These are phyloP conservation scores for Cyathus striatus DNA, from an alignment of 768 basidiomycete species.

Conservation along the genomic window DNA sequence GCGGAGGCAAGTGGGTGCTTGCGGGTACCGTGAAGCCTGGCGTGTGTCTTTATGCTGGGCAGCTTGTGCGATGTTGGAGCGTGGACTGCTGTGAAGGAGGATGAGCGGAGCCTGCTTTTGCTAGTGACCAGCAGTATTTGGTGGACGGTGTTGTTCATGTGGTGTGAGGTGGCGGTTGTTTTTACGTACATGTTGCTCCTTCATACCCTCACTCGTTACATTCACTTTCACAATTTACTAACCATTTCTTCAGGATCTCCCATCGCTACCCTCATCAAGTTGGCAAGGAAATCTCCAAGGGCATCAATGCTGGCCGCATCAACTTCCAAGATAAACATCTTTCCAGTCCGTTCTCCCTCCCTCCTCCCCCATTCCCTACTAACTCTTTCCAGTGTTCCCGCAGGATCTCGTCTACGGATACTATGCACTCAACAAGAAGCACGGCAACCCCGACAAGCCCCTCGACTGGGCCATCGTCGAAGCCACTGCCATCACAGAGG, in stretches of 20 bases:
- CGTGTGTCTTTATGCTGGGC: no score
- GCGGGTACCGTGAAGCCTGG: no score
- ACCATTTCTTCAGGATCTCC: slow-evolving; percentile 15
- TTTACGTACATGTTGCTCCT: no score
- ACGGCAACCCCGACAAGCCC: slow-evolving; percentile 37
- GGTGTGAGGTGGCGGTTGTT: no score
- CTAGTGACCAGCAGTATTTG: no score
- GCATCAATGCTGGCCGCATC: slow-evolving; percentile 43
- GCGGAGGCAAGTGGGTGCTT: no score
- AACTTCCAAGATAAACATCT: slow-evolving; percentile 45
- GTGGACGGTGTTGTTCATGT: no score
- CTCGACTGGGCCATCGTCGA: slow-evolving; percentile 48
- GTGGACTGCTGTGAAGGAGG: no score
- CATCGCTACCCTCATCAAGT: slow-evolving; percentile 46
- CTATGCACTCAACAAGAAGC: slow-evolving; percentile 36
- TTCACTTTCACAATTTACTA: no score
- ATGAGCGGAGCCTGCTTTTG: no score
- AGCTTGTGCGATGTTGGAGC: no score
- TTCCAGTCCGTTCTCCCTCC: slow-evolving; percentile 31
- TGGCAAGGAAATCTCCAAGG: slow-evolving; percentile 41
- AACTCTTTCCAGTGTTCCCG: slow-evolving; percentile 33
- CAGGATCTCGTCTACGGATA: slow-evolving; percentile 45
- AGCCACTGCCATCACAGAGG: slow-evolving; percentile 44
- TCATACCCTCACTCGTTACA: no score
- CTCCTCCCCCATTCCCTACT: background rate